phyloP scores from a whole-genome alignment of 2,329 filamentous ascomycete genomes.

The Trichocomaceae sp. region DNA sequence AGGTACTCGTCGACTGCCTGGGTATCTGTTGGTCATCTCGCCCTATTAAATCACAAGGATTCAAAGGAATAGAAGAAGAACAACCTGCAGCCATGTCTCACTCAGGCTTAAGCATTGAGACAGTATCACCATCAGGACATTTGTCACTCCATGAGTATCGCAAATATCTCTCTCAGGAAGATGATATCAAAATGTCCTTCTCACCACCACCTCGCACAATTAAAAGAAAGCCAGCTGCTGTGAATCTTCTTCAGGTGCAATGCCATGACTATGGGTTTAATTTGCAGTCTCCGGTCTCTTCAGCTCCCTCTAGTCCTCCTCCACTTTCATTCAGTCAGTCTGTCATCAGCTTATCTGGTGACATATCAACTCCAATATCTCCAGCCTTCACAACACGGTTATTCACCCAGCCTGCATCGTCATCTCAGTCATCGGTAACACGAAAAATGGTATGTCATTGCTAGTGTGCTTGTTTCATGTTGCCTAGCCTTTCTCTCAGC shows the following conservation, averaged over 20 bases:
- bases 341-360: conserved; percentile 15
- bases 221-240: conserved; percentile 28
- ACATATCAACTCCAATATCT: conserved; percentile 15
- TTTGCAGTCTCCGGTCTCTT: conserved; percentile 21
- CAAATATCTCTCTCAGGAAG: conserved; percentile 26
- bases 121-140: conserved; percentile 17
- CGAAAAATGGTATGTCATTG: conserved; percentile 9
- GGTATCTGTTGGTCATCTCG: too few relatives aligned
- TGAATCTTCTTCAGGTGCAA: conserved; percentile 25
- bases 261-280: conserved; percentile 5
- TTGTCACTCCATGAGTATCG: conserved; percentile 33
- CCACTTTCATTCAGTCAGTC: conserved; percentile 34
- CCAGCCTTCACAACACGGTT: background rate
- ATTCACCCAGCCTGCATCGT: conserved; percentile 3
- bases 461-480: background rate
- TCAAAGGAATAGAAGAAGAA: background rate
- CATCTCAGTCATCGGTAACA: background rate
- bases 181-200: conserved; percentile 18
- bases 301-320: conserved; percentile 29
- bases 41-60: background rate
- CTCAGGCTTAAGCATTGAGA: conserved; percentile 9
- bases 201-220: conserved; percentile 22
- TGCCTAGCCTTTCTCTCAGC: background rate
- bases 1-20: too few relatives aligned
- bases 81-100: background rate